Evolutionary conservation across 371 early-diverging fungal species (phyloP), one percentile per base, ranked within the genome.

Genomic region (Lichtheimia ramosa): DNA sequence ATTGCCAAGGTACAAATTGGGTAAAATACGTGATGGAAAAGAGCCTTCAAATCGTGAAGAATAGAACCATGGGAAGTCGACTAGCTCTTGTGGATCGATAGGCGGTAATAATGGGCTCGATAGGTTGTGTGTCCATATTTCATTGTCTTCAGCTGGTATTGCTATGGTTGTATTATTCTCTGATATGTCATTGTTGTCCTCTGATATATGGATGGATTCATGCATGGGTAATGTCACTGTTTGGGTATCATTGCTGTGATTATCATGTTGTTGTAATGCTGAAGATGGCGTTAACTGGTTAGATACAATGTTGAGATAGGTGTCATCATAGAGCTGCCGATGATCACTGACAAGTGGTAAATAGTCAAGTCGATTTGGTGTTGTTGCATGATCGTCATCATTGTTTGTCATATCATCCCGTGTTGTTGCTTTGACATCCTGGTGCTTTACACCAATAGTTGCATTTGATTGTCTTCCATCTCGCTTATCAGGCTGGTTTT

Each of bases 1-100:
- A 51, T 87, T 85, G 8, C 88, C 88, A 14, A 87, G 71, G 53
- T 87, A 87, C 28, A 87, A 57, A 55, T 83, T 84, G 0, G 86
- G 83, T 23, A 87, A 54, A 48, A 87, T 83, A 7, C 84, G 65
- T 0, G 86, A 85, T 0, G 88, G 88, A 61, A 87, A 87, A 5
- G 86, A 83, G 0, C 88, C 86, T 61, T 87, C 88, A 56, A 87
- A 87, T 39, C 79, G 74, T 3, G 77, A 72, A 1, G 83, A 83
- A 62, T 75, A 83, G 53, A 87, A 83, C 88, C 88, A 87, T 10
- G 79, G 70, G 59, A 65, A 76, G 7, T 51, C 20, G 4, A 56
- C 62, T 14, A 62, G 41, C 14, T 74, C 70, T 7, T 64, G 42
- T 62, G 62, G 3, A 40, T 43, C 40, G 62, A 60, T 3, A 53